A percentile compares a stretch with the other conserved stretches of the same genome.
Conservation (phyloP, 768 basidiomycete species). For the Lactarius tabidus region DNA sequence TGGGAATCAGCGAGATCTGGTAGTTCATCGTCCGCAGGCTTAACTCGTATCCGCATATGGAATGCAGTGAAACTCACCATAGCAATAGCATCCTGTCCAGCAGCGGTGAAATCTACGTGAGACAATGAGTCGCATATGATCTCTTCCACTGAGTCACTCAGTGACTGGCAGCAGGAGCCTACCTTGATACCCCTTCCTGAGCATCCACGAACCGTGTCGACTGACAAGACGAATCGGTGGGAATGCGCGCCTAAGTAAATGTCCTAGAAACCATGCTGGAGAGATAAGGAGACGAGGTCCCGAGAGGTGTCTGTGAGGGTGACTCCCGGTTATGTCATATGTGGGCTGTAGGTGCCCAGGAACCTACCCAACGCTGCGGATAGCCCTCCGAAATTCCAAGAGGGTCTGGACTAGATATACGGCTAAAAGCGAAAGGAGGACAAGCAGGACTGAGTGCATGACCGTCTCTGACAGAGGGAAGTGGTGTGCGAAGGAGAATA, state of each 20-base stretch:
- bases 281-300: not conserved
- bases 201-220: not conserved
- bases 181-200: conserved; percentile 4
- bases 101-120: conserved; percentile 7
- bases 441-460: not conserved
- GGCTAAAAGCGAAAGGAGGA: not conserved
- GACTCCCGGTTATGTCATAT: not conserved
- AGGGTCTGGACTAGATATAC: not conserved
- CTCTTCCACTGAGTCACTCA: no score
- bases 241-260: not conserved
- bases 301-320: not conserved
- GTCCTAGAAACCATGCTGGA: not conserved
- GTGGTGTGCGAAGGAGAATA: no score
- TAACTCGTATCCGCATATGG: no score
- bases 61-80: conserved; percentile 1
- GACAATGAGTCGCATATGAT: not conserved
- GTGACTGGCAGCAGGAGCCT: not conserved
- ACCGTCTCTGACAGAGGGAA: not conserved
- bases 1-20: conserved; percentile 11
- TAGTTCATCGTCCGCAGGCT: not conserved
- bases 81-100: conserved; percentile 12
- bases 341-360: not conserved
- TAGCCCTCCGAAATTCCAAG: not conserved
- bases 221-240: not conserved
- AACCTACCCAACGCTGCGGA: not conserved